These are phyloP conservation scores for Chamaecrista fasciculata DNA, from an alignment of 306 rosid species.

Conservation along the genomic window DNA sequence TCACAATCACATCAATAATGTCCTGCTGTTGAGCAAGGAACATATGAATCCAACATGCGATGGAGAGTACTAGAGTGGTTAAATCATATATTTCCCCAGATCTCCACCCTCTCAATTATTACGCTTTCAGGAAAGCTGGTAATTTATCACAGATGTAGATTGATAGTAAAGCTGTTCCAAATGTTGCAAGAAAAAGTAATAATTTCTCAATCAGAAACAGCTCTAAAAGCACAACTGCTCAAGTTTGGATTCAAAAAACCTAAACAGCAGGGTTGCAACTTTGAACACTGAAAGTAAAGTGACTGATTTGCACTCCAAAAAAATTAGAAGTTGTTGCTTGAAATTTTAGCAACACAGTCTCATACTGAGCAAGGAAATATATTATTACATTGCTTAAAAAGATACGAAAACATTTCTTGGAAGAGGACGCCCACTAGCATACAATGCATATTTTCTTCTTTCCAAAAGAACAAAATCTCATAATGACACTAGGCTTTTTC, in stretches of 20 bases:
- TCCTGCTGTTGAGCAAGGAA: background rate
- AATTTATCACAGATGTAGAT: constrained; percentile 4
- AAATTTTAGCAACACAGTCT: background rate
- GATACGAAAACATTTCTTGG: background rate
- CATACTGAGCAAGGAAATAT: background rate
- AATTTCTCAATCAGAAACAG: background rate
- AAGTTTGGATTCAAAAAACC: background rate
- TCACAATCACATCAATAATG: constrained; percentile 1
- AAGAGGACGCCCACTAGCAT: background rate
- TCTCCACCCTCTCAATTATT: background rate
- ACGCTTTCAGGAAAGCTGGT: background rate
- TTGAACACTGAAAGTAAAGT: constrained; percentile 1
- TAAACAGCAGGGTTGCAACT: background rate
- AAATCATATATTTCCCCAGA: background rate
- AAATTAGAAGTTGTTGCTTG: background rate
- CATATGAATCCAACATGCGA: constrained; percentile 5
- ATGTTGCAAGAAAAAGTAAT: background rate
- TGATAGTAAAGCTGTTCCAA: constrained; percentile 2
- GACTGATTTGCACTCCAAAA: background rate
- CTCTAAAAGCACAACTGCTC: background rate
- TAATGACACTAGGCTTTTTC: background rate
- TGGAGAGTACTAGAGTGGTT: background rate
- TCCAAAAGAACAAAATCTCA: background rate
- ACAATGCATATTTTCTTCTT: background rate
- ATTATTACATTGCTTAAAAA: background rate